phyloP scores from a whole-genome alignment of 805 yeast species.

The Candida bentonensis region DNA sequence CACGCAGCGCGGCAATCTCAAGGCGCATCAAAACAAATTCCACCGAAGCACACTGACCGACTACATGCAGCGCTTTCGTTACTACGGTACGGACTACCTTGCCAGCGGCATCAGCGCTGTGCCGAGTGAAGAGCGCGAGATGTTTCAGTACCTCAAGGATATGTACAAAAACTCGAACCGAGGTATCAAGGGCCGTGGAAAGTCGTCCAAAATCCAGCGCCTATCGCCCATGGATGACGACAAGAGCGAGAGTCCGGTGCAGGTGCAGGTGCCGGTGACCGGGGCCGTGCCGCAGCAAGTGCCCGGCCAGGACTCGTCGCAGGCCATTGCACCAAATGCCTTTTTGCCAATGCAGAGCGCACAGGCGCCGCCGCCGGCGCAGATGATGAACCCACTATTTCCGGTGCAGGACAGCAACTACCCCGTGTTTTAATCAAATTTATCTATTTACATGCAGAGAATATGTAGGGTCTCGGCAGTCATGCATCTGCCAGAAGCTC shows the following conservation, averaged over 20 bases:
- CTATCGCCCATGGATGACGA: neutral
- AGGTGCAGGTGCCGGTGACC: too few relatives aligned
- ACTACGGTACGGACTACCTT: conserved; percentile 11
- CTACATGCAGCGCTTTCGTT: conserved; percentile 37
- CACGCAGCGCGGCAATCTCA: conserved; percentile 85
- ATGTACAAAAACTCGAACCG: conserved; percentile 79
- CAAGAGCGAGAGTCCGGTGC: neutral
- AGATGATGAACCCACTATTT: neutral
- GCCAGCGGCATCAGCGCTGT: conserved; percentile 21
- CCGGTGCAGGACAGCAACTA: neutral
- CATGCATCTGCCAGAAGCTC: neutral
- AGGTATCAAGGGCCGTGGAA: conserved; percentile 89
- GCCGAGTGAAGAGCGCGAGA: conserved; percentile 50
- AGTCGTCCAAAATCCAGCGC: conserved; percentile 20
- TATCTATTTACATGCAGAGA: neutral
- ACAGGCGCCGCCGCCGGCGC: neutral
- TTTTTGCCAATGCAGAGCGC: neutral
- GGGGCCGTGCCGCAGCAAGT: neutral
- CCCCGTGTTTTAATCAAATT: neutral
- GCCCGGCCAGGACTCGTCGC: neutral
- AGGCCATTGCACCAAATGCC: neutral
- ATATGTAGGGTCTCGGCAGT: neutral
- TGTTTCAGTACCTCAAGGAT: conserved; percentile 64
- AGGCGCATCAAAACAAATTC: conserved; percentile 86
- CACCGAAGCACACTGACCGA: conserved; percentile 58